Percentiles rank a stretch among this genome's conserved stretches.
Evolutionary conservation across 2,329 filamentous ascomycete genomes (phyloP).

Genomic region (Penicillium sp.): DNA sequence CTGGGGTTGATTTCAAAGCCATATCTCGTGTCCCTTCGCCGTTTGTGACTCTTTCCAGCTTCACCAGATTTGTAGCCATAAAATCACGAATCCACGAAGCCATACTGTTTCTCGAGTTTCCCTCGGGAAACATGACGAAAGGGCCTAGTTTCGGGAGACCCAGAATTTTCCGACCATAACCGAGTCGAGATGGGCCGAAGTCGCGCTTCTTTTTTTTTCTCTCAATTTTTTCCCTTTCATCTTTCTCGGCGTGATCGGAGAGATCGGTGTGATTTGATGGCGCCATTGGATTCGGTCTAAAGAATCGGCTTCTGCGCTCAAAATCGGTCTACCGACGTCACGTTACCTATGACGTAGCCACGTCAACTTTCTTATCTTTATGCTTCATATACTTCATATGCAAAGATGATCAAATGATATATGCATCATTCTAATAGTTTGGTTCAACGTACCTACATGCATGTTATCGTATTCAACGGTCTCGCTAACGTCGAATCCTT

Average conservation of each 20-base stretch:
- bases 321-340: no score
- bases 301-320: constrained; percentile 1
- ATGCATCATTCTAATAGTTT: no score
- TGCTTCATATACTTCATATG: no score
- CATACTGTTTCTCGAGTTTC: constrained; percentile 9
- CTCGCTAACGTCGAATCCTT: no score
- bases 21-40: neutral
- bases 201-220: neutral
- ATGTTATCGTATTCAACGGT: no score
- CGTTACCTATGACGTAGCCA: no score
- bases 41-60: neutral
- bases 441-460: no score
- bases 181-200: constrained; percentile 14
- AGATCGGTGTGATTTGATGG: neutral
- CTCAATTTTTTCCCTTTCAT: neutral
- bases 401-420: no score
- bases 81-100: neutral
- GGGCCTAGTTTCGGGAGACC: constrained; percentile 12
- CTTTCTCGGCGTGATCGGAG: constrained; percentile 2
- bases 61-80: neutral
- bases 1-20: constrained; percentile 12
- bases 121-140: constrained; percentile 17
- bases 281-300: constrained; percentile 1
- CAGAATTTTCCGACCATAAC: constrained; percentile 28
- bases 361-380: no score